Percentiles rank a stretch among this genome's conserved stretches.
These are phyloP conservation scores for Rhodotorula paludigena DNA, from an alignment of 768 basidiomycete genomes.

Conservation along the genomic window DNA sequence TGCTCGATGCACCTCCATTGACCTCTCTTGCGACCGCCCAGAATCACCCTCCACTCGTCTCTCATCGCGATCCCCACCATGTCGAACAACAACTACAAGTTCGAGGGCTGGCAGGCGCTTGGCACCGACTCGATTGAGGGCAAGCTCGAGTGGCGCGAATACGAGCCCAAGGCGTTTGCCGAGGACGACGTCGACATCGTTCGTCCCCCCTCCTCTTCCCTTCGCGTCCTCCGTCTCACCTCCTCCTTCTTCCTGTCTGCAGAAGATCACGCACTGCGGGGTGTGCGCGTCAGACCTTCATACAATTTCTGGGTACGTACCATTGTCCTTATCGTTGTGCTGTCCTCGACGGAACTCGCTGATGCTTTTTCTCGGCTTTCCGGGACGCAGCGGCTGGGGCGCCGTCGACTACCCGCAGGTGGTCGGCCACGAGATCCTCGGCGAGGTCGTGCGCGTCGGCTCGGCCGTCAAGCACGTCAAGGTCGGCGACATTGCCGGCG, in stretches of 20 bases:
- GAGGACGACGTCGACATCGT: conserved; percentile 56
- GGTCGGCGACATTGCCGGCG: conserved; percentile 58
- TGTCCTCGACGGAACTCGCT: no score
- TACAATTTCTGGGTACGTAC: conserved; percentile 50
- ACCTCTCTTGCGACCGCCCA: neutral
- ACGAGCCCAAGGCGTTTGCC: conserved; percentile 56
- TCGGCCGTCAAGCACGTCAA: conserved; percentile 57
- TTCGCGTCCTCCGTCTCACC: conserved; percentile 50
- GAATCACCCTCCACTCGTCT: neutral
- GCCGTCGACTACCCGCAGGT: conserved; percentile 19
- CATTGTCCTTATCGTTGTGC: no score
- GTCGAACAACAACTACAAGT: conserved; percentile 6
- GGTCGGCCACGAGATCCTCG: conserved; percentile 34
- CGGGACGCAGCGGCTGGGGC: conserved; percentile 27
- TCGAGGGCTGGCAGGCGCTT: conserved; percentile 26
- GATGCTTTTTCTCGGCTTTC: no score
- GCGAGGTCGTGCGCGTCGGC: conserved; percentile 53
- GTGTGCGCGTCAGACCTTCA: conserved; percentile 42
- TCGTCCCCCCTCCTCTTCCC: conserved; percentile 13
- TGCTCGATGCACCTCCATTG: neutral
- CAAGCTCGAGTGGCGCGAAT: conserved; percentile 43
- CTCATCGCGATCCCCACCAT: neutral
- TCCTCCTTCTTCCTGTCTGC: conserved; percentile 43
- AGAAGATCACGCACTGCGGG: conserved; percentile 4
- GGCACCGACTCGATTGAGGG: conserved; percentile 28